These are phyloP conservation scores for Xylaria sp. DNA, from an alignment of 2,329 filamentous ascomycete species.

Conservation along the genomic window DNA sequence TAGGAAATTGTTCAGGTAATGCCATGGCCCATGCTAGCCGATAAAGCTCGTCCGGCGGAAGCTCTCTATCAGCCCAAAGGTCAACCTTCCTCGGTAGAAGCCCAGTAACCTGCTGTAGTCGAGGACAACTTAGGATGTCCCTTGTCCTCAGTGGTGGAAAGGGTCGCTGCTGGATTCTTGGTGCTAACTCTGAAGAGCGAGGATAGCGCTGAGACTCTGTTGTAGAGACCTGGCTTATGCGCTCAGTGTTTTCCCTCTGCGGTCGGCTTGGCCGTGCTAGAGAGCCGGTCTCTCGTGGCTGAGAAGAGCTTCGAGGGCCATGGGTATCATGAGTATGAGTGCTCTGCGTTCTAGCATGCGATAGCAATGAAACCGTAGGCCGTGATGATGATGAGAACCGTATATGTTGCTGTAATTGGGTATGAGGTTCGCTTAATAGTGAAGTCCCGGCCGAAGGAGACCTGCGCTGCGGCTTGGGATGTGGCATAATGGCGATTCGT, in stretches of 20 bases:
- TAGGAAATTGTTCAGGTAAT: conserved; percentile 41
- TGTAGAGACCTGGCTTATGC: not conserved
- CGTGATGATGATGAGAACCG: not conserved
- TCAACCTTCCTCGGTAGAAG: conserved; percentile 38
- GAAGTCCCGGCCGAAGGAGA: not conserved
- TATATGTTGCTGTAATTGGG: not conserved
- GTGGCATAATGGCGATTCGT: conserved; percentile 21
- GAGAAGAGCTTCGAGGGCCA: not conserved
- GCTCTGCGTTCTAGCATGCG: not conserved
- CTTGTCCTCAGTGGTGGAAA: conserved; percentile 1
- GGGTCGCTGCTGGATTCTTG: not conserved
- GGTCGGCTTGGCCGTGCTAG: not conserved
- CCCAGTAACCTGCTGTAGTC: conserved; percentile 44
- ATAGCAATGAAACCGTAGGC: not conserved
- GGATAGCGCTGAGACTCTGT: conserved; percentile 1
- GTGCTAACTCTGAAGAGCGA: not conserved
- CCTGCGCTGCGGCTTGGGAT: not conserved
- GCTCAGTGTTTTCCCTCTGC: not conserved
- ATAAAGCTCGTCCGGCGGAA: conserved; percentile 40
- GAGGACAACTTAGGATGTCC: conserved; percentile 18
- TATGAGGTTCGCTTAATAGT: not conserved
- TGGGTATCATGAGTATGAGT: not conserved
- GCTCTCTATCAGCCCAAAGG: conserved; percentile 35
- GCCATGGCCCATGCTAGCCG: conserved; percentile 42
- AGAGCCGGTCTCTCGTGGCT: not conserved